Conservation (phyloP, 1,284 basidiomycete species). For the Ganoderma boninense region DNA sequence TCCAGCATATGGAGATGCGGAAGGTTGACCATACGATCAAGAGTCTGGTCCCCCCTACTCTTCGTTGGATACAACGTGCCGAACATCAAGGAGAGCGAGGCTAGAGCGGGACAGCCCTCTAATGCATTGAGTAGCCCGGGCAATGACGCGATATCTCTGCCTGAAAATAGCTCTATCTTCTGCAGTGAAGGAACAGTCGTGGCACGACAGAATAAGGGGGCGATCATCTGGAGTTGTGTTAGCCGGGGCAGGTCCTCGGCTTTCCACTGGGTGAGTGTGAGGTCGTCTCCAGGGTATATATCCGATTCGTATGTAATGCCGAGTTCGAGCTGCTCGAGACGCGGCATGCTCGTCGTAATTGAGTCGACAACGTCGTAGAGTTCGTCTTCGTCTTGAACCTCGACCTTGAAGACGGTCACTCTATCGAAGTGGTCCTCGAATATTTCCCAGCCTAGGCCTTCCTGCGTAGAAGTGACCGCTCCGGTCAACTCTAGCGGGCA, state of each 20-base stretch:
- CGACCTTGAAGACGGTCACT: neutral
- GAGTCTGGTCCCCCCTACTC: too few species aligned
- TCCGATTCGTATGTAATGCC: neutral
- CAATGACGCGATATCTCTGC: too few species aligned
- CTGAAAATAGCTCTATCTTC: too few species aligned
- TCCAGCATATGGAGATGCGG: neutral
- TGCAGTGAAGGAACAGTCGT: neutral
- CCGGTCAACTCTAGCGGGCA: neutral
- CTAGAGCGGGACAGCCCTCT: neutral
- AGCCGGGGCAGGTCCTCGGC: neutral
- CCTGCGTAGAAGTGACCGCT: too few species aligned
- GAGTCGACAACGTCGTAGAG: neutral
- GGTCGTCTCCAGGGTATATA: neutral
- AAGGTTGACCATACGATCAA: neutral
- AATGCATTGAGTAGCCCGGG: neutral
- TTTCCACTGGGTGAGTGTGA: neutral
- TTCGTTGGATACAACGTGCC: too few species aligned
- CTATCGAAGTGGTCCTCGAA: neutral
- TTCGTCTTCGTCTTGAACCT: neutral
- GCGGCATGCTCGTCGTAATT: neutral
- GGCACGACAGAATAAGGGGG: neutral
- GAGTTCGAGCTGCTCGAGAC: neutral
- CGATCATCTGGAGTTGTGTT: neutral
- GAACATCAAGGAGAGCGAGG: too few species aligned
- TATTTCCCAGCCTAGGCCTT: neutral